Conservation (phyloP, 2,329 filamentous ascomycete species). For the Microcera coccophila region DNA sequence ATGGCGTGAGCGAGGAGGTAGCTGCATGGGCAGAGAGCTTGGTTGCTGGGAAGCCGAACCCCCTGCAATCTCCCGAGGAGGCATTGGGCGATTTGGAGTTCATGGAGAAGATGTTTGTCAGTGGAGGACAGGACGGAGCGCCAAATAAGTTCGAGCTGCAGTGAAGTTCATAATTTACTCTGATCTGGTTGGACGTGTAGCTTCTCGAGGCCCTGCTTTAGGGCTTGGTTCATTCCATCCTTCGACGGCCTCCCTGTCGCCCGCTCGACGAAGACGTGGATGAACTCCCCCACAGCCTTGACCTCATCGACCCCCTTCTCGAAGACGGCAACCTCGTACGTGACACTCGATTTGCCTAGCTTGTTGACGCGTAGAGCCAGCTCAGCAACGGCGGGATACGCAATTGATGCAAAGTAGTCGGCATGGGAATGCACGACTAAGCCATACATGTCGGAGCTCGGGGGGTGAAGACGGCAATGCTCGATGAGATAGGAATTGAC, state of each 20-base stretch:
- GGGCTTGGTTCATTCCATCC: slow-evolving; percentile 57
- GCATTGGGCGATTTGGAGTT: slow-evolving; percentile 60
- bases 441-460: slow-evolving; percentile 67
- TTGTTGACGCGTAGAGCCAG: slow-evolving; percentile 78
- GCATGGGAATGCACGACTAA: slow-evolving; percentile 82
- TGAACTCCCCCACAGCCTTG: slow-evolving; percentile 76
- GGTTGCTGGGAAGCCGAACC: slow-evolving; percentile 43
- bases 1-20: slow-evolving; percentile 57
- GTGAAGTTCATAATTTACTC: slow-evolving; percentile 13
- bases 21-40: slow-evolving; percentile 57
- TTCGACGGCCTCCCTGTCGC: slow-evolving; percentile 63
- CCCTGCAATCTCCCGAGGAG: slow-evolving; percentile 53
- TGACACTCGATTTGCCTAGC: slow-evolving; percentile 80
- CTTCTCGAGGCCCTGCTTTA: slow-evolving; percentile 58
- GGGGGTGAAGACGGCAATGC: slow-evolving; percentile 69
- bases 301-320: slow-evolving; percentile 68
- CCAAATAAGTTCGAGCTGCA: slow-evolving; percentile 40
- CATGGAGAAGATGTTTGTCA: slow-evolving; percentile 48
- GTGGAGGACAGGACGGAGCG: slow-evolving; percentile 42
- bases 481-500: slow-evolving; percentile 85
- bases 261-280: slow-evolving; percentile 85
- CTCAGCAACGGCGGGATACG: slow-evolving; percentile 78
- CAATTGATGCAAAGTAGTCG: slow-evolving; percentile 77
- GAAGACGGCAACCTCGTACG: slow-evolving; percentile 86
- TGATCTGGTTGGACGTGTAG: slow-evolving; percentile 39